Evolutionary conservation across 768 basidiomycete species (phyloP), one percentile per base, ranked within the genome.

Genomic region (Lactarius deliciosus): DNA sequence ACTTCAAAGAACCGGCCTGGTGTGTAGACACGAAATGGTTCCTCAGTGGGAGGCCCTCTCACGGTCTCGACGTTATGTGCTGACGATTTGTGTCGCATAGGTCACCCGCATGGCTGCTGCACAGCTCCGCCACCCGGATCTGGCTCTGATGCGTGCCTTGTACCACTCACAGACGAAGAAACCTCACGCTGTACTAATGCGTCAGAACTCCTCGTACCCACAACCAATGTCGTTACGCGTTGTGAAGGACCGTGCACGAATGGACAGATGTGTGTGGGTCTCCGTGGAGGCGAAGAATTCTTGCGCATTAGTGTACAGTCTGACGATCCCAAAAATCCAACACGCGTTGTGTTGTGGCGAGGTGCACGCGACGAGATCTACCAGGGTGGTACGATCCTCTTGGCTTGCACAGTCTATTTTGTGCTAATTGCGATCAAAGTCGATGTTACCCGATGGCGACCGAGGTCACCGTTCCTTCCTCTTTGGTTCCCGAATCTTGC

Each of bases 321-420:
- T 47, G 38, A 65, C 65, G 40, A 70, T 64, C 45, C 64, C 56
- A 40, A 62, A 30, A 63, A 13, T 2, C 20, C 34, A 13, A 59
- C 43, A 15, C 70, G 41, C n/a, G 78, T 86, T 1, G 75, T 94
- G 4, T 73, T 94, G 3, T 96, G 92, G 91, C 86, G 82, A 65
- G 93, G 93, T 0, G 86, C 90, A 6, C 77, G 76, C 10, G 71
- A 70, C 20, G 91, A 92, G 75, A 79, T 94, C 1, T 82, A 81
- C 77, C 84, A 88, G 61, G 82, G 89, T 81, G 86, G 90, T 87
- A 69, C 34, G 78, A 72, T 34, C 11, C 6, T 40, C 10, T 40
- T 18, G 18, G 6, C 1, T 25, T 8, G 38, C 30, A 28, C 16
- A 13, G 18, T 15, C 20, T 47, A 4, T 25, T 62, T n/a, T n/a